phyloP scores from a whole-genome alignment of 768 basidiomycete genomes.

The Russula brevipes region DNA sequence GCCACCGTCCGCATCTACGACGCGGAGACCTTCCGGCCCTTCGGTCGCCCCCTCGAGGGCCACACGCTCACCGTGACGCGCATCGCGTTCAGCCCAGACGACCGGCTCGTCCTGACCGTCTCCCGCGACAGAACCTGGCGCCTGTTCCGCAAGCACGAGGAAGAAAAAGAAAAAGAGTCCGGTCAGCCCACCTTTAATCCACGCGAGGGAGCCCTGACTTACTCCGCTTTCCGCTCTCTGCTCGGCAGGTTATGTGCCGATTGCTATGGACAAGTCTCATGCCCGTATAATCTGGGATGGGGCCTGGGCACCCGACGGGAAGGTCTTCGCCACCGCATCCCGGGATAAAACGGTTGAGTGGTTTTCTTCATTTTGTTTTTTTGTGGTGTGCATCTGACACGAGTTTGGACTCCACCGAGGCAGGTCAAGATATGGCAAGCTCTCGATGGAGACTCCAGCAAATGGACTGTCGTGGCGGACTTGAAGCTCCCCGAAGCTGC shows the following conservation, averaged over 20 bases:
- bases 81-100: constrained; percentile 85
- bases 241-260: constrained; percentile 49
- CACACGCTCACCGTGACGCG: constrained; percentile 88
- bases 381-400: not conserved
- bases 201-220: not conserved
- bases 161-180: constrained; percentile 29
- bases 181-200: constrained; percentile 31
- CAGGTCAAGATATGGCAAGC: constrained; percentile 84
- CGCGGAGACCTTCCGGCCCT: constrained; percentile 58
- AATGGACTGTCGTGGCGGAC: constrained; percentile 56
- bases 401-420: not conserved
- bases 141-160: constrained; percentile 47
- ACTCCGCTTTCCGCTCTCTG: not conserved
- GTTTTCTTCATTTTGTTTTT: not conserved
- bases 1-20: constrained; percentile 84
- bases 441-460: constrained; percentile 28
- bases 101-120: constrained; percentile 71
- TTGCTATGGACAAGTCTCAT: constrained; percentile 78
- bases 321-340: constrained; percentile 87
- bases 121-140: constrained; percentile 93
- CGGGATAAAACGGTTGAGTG: constrained; percentile 82
- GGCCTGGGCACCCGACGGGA: constrained; percentile 72
- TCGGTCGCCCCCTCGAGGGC: constrained; percentile 72
- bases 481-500: constrained; percentile 72
- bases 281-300: constrained; percentile 95